Percentiles rank a stretch among this genome's conserved stretches.
These are phyloP conservation scores for Melanogaster broomeanus DNA, from an alignment of 768 basidiomycete genomes.

Conservation along the genomic window DNA sequence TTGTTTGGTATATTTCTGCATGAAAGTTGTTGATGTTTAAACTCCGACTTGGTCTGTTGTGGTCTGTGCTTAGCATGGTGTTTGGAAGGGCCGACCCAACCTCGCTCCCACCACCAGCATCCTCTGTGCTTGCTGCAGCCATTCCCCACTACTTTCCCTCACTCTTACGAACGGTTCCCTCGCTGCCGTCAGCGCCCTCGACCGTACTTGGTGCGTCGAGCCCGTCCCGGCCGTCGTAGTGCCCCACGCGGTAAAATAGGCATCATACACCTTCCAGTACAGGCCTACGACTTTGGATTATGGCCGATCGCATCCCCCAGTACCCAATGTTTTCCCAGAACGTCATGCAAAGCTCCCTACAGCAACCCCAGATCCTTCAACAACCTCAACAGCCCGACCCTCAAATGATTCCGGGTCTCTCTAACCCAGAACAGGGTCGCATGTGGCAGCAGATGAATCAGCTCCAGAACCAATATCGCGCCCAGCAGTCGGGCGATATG, in stretches of 20 bases:
- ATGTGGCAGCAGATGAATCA: conserved; percentile 63
- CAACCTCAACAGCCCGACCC: conserved; percentile 44
- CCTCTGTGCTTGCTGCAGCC: conserved; percentile 32
- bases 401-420: conserved; percentile 40
- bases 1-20: conserved; percentile 13
- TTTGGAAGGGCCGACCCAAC: conserved; percentile 47
- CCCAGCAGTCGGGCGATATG: conserved; percentile 44
- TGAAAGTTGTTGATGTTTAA: conserved; percentile 26
- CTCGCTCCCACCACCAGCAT: conserved; percentile 62
- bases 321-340: conserved; percentile 55
- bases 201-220: conserved; percentile 20
- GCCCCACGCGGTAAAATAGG: conserved; percentile 29
- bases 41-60: conserved; percentile 37
- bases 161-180: conserved; percentile 47
- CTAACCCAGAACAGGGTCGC: conserved; percentile 52
- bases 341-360: conserved; percentile 46
- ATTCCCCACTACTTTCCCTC: conserved; percentile 41
- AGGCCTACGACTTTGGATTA: conserved; percentile 39
- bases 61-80: conserved; percentile 39
- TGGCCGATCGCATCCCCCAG: conserved; percentile 63
- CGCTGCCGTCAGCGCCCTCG: conserved; percentile 26
- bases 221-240: conserved; percentile 26
- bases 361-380: conserved; percentile 43
- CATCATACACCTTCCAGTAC: conserved; percentile 27
- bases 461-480: conserved; percentile 44